These are phyloP conservation scores for Rutidosis leptorrhynchoides DNA, from an alignment of 129 eudicot species.

Conservation along the genomic window DNA sequence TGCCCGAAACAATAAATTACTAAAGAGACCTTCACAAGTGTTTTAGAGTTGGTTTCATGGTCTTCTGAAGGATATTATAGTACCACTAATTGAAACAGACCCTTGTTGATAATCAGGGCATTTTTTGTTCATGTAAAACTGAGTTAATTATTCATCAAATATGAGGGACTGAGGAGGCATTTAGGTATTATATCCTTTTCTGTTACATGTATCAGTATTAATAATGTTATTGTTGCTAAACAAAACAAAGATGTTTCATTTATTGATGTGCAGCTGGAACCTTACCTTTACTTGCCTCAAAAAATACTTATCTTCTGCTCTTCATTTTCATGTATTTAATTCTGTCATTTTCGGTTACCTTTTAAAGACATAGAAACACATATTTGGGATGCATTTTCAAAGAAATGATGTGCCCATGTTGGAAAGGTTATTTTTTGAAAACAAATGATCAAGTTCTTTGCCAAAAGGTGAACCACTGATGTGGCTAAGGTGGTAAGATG, in stretches of 20 bases:
- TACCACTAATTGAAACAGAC: not conserved
- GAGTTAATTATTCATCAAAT: not conserved
- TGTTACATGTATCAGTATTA: not conserved
- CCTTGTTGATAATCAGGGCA: not conserved
- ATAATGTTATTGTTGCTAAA: not conserved
- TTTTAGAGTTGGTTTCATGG: not conserved
- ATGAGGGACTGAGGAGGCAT: constrained; percentile 2
- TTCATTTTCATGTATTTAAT: not conserved
- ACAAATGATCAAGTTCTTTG: no score
- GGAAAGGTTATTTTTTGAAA: not conserved
- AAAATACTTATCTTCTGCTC: not conserved
- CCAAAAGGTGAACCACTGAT: no score
- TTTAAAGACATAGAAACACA: not conserved
- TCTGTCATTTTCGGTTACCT: not conserved
- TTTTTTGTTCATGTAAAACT: constrained; percentile 3
- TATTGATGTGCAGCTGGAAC: constrained; percentile 3
- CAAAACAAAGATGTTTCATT: constrained; percentile 3
- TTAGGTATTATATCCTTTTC: not conserved
- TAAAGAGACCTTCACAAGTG: not conserved
- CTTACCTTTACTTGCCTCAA: not conserved
- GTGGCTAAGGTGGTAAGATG: no score
- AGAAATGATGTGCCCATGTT: no score
- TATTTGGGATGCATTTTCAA: no score
- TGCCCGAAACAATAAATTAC: constrained; percentile 3
- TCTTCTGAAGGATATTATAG: not conserved